Percentiles rank a stretch among this genome's conserved stretches.
Conservation (phyloP, 345 rosid species). For the Eucalyptus coolabah region DNA sequence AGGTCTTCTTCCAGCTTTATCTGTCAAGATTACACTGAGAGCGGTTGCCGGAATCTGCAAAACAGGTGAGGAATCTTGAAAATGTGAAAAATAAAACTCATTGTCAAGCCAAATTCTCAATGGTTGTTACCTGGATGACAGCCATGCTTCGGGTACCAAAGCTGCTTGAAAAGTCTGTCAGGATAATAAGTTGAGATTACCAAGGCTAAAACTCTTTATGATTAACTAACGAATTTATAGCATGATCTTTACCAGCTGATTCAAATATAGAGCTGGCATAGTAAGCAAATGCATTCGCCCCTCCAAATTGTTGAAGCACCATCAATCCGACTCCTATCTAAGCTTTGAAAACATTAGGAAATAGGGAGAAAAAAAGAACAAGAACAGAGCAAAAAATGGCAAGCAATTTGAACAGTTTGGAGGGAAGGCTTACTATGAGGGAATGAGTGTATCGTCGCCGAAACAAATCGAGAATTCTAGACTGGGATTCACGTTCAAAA, state of each 20-base stretch:
- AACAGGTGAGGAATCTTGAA: not conserved
- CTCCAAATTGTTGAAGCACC: constrained; percentile 33
- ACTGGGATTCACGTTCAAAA: constrained; percentile 3
- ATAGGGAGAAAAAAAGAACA: not conserved
- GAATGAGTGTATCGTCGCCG: constrained; percentile 24
- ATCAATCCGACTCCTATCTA: constrained; percentile 51
- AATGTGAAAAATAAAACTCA: not conserved
- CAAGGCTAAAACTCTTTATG: not conserved
- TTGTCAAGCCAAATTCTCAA: not conserved
- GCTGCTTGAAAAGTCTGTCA: not conserved
- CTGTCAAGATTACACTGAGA: not conserved
- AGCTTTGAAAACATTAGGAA: not conserved
- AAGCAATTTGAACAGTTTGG: not conserved
- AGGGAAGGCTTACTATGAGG: constrained; percentile 8
- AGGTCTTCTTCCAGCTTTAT: constrained; percentile 13
- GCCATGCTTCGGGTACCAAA: constrained; percentile 2
- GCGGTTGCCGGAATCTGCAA: constrained; percentile 1
- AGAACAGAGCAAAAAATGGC: not conserved
- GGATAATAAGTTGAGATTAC: not conserved
- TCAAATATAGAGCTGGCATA: constrained; percentile 43
- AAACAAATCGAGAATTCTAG: constrained; percentile 16
- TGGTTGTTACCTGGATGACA: not conserved
- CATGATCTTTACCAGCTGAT: constrained; percentile 16
- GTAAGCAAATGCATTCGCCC: constrained; percentile 17
- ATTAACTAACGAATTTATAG: not conserved